Evolutionary conservation across 305 asterid species (phyloP), one percentile per base, ranked within the genome.

Genomic region (Fraxinus greggii): DNA sequence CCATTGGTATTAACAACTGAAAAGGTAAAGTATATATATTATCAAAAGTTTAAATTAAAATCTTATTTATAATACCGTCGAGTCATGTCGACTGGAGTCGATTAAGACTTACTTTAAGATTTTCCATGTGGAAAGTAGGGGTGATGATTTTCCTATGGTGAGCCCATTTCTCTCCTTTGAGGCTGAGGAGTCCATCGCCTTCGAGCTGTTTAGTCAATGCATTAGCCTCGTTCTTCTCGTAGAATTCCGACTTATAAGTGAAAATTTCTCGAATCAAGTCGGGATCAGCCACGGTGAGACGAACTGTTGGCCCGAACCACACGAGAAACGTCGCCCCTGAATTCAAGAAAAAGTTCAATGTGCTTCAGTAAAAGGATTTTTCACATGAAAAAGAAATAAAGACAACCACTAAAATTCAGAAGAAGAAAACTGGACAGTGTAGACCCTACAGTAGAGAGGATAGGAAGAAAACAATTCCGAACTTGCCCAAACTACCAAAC

Each of bases 121-220:
- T 95, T 82, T 95, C 93, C 5, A 93, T 87, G 86, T 95, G 94
- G 83, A 95, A 94, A 65, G 95, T 87, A 13, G 99, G 99, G 59
- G 95, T 93, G 59, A 95, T 92, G 77, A 95, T 87, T 87, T 90
- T 94, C 83, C 99, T 87, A 21, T 93, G 99, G 89, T 94, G 97
- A 87, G 98, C 97, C 99, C 98, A 95, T 88, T 95, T 95, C 77
- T 93, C 90, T 26, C 98, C 99, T 75, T 93, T 89, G 73, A 95
- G 94, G 42, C 92, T 95, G 61, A 95, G 80, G 78, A 95, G 82
- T 2, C 99, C 99, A 74, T 92, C 99, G 31, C 99, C 99, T 91
- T 95, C 99, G 54, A 95, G 92, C 81, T 89, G 94, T 86, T 90
- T 86, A 8, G 93, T 96, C 0, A 92, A 87, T 0, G 87, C 90